Base-by-base conservation (phyloP, 1,139 yeast genomes). In the Kodamaea fungicola region DNA sequence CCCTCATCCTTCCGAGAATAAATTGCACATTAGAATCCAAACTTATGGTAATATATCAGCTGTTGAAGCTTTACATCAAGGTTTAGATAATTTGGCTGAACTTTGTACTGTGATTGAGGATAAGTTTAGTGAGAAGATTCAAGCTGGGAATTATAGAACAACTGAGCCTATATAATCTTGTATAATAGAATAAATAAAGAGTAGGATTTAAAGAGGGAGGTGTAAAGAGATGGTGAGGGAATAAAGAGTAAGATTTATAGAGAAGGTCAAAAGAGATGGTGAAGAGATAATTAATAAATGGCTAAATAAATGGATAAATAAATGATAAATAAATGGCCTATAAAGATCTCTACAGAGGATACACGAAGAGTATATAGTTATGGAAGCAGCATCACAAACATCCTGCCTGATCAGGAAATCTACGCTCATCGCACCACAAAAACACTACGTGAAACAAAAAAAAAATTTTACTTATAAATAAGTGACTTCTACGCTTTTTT, bases 1-100 rank as follows among this genome's bases (percentile, higher is more conserved):
- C 46, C 98, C 98, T n/a, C 98, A 92, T 64, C 98, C 98, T 22
- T 87, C 96, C 26, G 98, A 94, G 63, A 77, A 88, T 43, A 84
- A 86, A 52, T 68, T 92, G 64, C 89, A 94, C 65, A 61, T 92
- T 41, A 80, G 98, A 64, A 88, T 92, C 47, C 98, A 92, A 64
- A 94, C 98, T 1, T 90, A 89, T 55, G 97, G 94, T 34, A 73
- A 76, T 42, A 76, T 81, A 47, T 84, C 97, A 8, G 97, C 98
- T 4, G 80, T 86, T 31, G 96, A 90, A 59, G 98, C 97, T 2
- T 74, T 92, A 33, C 92, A 88, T 54, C 87, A 88, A 61, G 98
- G 97, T 19, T 74, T 92, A 43, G 87, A 84, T 48, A 95, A 90
- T 56, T 74, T 92, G 51, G 72, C 82, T 42, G 94, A 84, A 50